Base-by-base conservation (phyloP, 2,329 filamentous ascomycete species). In the Aspergillus luchuensis region DNA sequence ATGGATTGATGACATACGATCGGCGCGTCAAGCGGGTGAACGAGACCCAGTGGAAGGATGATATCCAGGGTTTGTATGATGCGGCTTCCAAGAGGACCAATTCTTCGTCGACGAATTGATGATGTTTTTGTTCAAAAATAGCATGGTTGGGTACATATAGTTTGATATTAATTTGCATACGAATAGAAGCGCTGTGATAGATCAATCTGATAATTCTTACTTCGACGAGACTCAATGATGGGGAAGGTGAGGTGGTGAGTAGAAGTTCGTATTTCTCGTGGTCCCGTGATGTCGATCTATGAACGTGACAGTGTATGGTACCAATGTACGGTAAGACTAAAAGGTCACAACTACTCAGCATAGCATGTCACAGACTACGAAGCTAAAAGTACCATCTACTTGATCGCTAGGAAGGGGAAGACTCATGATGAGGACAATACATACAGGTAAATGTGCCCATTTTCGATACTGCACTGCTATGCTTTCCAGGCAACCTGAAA, bases 1-100 rank as follows among this genome's bases (percentile, higher is more conserved):
- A 91, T 66, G 89, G 89, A 0, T 76, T 91, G 59, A 72, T 90
- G 66, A 90, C 88, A 0, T 90, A 90, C 66, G 88, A 91, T 71
- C 83, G 89, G 1, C 79, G 87, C 0, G 60, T 88, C 15, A 66
- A 66, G 36, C 78, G 88, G 0, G 82, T 84, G 4, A 77, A 90
- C 60, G 74, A 78, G 41, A 72, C 76, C 7, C 83, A 86, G 74
- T 90, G 88, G 88, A 81, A 79, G 67, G 70, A 69, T 0, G 87
- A 89, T 68, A 89, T 89, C 48, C 72, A 82, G 65, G 81, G 79
- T 2, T 69, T 90, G 15, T 89, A 88, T 67, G 79, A 84, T 47
- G 84, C 87, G 5, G 85, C 85, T 15, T 30, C 39, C 8, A n/a
- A 45, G n/a, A 30, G 53, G 25, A 47, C 21, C 38, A 21, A 43